These are phyloP conservation scores for Ceratocystis destructans DNA, from an alignment of 2,329 filamentous ascomycete species.

Conservation along the genomic window DNA sequence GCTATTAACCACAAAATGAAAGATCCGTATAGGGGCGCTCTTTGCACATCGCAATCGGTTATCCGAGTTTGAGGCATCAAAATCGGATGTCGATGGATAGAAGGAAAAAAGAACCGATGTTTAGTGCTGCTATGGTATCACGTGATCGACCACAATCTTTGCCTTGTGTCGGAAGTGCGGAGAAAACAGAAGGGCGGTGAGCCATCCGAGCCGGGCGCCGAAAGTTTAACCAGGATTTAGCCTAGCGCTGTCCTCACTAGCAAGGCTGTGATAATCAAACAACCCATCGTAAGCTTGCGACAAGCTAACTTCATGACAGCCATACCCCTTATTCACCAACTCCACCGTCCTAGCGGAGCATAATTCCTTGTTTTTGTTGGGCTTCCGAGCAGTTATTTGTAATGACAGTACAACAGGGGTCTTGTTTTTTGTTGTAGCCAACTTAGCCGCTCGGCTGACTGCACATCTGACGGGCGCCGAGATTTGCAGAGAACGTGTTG, in stretches of 20 bases:
- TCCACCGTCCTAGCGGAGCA: background rate
- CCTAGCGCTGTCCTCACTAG: background rate
- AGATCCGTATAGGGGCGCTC: no score
- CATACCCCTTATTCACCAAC: background rate
- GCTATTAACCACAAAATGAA: no score
- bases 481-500: background rate
- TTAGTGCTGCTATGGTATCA: background rate
- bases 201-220: background rate
- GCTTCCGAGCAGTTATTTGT: background rate
- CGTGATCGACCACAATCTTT: background rate
- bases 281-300: background rate
- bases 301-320: background rate
- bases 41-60: no score
- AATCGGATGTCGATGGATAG: background rate
- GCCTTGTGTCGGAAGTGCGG: background rate
- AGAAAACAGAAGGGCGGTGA: background rate
- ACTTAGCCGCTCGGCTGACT: conserved; percentile 3
- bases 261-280: background rate
- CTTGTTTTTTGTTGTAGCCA: background rate
- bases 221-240: background rate
- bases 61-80: background rate
- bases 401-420: background rate
- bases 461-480: background rate
- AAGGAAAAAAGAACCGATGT: background rate
- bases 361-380: background rate